Evolutionary conservation across 2,329 filamentous ascomycete species (phyloP).

Genomic region (Nemania abortiva): DNA sequence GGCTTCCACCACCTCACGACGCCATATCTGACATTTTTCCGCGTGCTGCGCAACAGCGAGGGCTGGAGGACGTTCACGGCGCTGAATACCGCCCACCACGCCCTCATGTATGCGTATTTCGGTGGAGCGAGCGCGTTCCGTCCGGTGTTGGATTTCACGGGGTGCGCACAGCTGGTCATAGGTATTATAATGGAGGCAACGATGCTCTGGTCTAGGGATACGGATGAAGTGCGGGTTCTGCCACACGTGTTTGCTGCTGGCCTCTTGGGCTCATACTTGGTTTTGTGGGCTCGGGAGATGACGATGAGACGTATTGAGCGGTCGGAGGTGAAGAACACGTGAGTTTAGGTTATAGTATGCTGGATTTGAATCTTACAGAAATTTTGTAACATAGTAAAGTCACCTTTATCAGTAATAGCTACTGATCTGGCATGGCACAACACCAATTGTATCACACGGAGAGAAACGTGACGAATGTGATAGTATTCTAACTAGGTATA

Average conservation of each 20-base stretch:
- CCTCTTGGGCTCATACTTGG: not conserved
- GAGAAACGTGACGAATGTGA: too few relatives aligned
- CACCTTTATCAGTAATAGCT: not conserved
- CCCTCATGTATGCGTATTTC: constrained; percentile 19
- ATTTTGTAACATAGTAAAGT: too few relatives aligned
- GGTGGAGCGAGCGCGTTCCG: constrained; percentile 4
- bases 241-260: constrained; percentile 10
- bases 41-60: constrained; percentile 6
- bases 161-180: constrained; percentile 1
- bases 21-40: constrained; percentile 19
- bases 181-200: not conserved
- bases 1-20: constrained; percentile 19
- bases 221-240: not conserved
- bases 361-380: not conserved
- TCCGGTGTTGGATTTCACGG: constrained; percentile 9
- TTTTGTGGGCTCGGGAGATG: constrained; percentile 10
- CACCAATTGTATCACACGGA: too few relatives aligned
- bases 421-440: too few relatives aligned
- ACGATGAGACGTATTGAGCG: not conserved
- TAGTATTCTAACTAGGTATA: too few relatives aligned
- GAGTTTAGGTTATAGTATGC: not conserved
- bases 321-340: not conserved
- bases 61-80: constrained; percentile 14
- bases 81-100: constrained; percentile 13
- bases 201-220: not conserved